Conservation (phyloP, 306 rosid species). For the Biancaea sappan region DNA sequence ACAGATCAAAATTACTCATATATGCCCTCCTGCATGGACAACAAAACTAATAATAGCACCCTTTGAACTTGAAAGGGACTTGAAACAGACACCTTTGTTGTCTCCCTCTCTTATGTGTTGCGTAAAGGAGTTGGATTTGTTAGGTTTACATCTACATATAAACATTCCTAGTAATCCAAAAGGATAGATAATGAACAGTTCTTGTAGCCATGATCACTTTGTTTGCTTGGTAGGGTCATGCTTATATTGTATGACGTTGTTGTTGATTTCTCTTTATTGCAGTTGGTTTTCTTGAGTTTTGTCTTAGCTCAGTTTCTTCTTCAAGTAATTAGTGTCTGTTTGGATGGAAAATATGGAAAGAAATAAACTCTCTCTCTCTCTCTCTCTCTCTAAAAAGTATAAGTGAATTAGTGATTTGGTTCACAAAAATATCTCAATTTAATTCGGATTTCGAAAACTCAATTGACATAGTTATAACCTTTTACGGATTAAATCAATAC, state of each 20-base stretch:
- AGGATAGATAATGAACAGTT: not conserved
- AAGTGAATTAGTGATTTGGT: too few relatives aligned
- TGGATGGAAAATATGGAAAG: too few relatives aligned
- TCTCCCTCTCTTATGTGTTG: constrained; percentile 1
- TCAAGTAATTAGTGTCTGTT: too few relatives aligned
- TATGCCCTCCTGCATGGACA: constrained; percentile 26
- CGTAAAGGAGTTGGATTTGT: constrained; percentile 24
- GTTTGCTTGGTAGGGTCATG: constrained; percentile 17
- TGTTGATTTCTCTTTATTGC: too few relatives aligned
- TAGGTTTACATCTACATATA: constrained; percentile 9
- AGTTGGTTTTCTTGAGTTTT: too few relatives aligned
- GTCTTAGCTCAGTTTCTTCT: too few relatives aligned
- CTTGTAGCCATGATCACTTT: not conserved
- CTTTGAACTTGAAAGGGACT: constrained; percentile 46
- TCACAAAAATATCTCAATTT: too few relatives aligned
- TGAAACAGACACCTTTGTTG: constrained; percentile 32
- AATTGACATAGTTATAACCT: too few relatives aligned
- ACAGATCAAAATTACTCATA: constrained; percentile 26
- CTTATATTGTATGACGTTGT: not conserved
- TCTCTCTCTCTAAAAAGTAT: too few relatives aligned
- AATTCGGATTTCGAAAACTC: too few relatives aligned
- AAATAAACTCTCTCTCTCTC: too few relatives aligned
- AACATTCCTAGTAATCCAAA: constrained; percentile 35
- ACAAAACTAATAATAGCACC: constrained; percentile 50
- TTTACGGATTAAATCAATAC: too few relatives aligned